Conservation (phyloP, 768 basidiomycete genomes). For the Boletus vinaceobasis region DNA sequence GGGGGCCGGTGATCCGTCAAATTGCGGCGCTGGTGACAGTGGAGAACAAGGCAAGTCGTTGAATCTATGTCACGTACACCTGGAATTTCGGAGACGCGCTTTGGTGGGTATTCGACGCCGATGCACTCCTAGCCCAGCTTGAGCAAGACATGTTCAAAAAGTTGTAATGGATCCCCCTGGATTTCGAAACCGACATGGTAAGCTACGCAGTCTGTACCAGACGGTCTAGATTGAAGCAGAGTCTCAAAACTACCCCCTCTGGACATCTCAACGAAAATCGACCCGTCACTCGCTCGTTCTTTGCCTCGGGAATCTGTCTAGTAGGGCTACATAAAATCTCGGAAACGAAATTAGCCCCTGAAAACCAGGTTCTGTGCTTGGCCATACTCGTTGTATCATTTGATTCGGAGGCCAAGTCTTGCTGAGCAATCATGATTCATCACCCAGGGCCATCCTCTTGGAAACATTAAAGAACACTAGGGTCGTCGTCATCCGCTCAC, state of each 20-base stretch:
- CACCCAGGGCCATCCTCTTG: too few species aligned
- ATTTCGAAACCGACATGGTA: neutral
- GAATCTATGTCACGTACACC: slow-evolving; percentile 10
- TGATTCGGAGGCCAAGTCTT: neutral
- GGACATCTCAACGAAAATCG: slow-evolving; percentile 49
- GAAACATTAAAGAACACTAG: neutral
- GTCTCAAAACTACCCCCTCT: slow-evolving; percentile 37
- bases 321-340: neutral
- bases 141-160: slow-evolving; percentile 54
- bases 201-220: neutral
- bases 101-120: slow-evolving; percentile 37
- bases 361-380: neutral
- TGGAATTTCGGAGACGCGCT: slow-evolving; percentile 28
- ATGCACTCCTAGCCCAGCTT: slow-evolving; percentile 62
- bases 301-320: slow-evolving; percentile 13
- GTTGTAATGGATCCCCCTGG: neutral
- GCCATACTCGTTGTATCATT: neutral
- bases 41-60: slow-evolving; percentile 15
- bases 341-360: slow-evolving; percentile 11
- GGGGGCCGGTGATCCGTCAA: slow-evolving; percentile 46
- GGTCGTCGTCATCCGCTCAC: neutral
- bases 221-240: slow-evolving; percentile 2
- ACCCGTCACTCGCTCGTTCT: slow-evolving; percentile 39
- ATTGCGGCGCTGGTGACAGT: slow-evolving; percentile 48
- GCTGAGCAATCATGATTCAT: neutral